A percentile compares a stretch with the other conserved stretches of the same genome.
These are phyloP conservation scores for Calocera viscosa DNA, from an alignment of 768 basidiomycete species.

Conservation along the genomic window DNA sequence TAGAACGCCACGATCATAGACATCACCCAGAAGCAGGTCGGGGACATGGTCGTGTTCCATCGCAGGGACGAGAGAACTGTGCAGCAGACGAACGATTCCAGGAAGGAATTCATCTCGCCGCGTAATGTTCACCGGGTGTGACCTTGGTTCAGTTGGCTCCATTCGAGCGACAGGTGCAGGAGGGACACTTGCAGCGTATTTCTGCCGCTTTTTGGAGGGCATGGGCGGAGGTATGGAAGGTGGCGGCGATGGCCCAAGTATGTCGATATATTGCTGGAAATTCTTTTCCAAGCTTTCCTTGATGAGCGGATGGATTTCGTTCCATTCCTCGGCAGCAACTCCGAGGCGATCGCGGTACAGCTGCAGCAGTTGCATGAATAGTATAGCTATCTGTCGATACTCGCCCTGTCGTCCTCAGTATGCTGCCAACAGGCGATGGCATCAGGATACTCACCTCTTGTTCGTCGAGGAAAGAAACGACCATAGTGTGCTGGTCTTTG, in stretches of 20 bases:
- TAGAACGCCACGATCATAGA: not conserved
- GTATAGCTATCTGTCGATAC: not conserved
- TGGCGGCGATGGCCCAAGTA: not conserved
- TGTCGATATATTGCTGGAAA: not conserved
- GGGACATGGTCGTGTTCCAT: not conserved
- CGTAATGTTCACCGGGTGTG: not conserved
- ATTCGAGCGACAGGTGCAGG: not conserved
- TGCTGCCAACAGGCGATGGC: no score
- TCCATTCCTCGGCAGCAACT: not conserved
- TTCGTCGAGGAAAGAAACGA: no score
- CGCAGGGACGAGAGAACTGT: not conserved
- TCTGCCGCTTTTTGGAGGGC: not conserved
- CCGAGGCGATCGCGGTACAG: not conserved
- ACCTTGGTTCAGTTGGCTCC: no score
- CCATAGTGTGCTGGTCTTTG: not conserved
- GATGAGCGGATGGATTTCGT: not conserved
- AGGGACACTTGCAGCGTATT: not conserved
- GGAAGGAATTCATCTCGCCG: not conserved
- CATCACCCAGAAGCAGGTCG: not conserved
- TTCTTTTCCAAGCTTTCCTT: not conserved
- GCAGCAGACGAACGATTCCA: not conserved
- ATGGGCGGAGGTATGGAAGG: not conserved
- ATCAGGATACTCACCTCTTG: no score
- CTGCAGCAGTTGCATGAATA: not conserved
- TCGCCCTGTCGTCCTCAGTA: no score